phyloP scores from a whole-genome alignment of 1,139 yeast species.

The Pichia sp. region DNA sequence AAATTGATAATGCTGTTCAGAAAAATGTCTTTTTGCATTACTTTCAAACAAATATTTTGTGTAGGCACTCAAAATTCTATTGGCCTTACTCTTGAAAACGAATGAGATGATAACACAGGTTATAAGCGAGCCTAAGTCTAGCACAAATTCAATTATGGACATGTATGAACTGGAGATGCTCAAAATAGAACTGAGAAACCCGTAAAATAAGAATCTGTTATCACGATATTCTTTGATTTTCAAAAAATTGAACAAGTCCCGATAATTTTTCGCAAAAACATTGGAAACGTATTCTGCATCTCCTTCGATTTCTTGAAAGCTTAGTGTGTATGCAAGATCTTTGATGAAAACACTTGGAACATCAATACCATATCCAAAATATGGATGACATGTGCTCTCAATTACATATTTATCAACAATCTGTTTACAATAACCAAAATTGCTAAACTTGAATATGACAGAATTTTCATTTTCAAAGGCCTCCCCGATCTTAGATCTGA shows the following conservation, averaged over 20 bases:
- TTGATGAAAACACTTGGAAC: constrained; percentile 42
- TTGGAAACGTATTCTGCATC: constrained; percentile 40
- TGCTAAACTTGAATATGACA: constrained; percentile 38
- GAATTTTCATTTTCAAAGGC: constrained; percentile 6
- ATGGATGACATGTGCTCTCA: constrained; percentile 33
- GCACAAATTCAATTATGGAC: constrained; percentile 11
- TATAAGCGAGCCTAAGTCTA: constrained; percentile 17
- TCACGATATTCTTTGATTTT: neutral
- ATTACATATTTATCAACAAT: constrained; percentile 25
- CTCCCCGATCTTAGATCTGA: constrained; percentile 31
- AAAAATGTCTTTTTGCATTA: constrained; percentile 4
- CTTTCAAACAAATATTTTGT: constrained; percentile 6
- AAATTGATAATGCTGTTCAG: constrained; percentile 3
- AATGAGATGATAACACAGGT: constrained; percentile 17
- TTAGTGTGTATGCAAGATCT: constrained; percentile 49
- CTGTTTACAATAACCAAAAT: constrained; percentile 47
- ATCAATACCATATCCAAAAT: constrained; percentile 42
- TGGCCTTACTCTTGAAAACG: constrained; percentile 12
- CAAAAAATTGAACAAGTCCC: constrained; percentile 12
- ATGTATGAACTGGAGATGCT: constrained; percentile 14
- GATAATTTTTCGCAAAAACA: constrained; percentile 35
- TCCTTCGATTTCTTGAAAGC: constrained; percentile 37
- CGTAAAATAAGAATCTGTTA: constrained; percentile 1
- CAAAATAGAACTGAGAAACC: constrained; percentile 7
- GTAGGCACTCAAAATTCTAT: constrained; percentile 3